Evolutionary conservation across 2,329 filamentous ascomycete genomes (phyloP), one percentile per base, ranked within the genome.

Genomic region (Westerdykella aurantiaca): DNA sequence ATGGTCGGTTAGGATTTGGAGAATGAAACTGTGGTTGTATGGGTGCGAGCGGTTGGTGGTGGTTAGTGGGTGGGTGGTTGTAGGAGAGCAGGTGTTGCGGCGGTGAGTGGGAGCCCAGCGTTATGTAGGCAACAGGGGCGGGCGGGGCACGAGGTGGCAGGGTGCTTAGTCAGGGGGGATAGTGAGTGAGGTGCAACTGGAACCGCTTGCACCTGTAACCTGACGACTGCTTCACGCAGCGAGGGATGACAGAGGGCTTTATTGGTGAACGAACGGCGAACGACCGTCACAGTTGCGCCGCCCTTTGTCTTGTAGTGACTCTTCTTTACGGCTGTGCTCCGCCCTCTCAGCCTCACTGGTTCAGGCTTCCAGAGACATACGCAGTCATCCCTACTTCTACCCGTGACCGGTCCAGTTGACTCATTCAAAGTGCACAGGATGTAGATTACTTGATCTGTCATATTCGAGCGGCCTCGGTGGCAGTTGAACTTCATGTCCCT

Each of bases 91-190:
- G 45, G 46, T 50, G 42, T 52, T 51, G 51, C 53, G 51, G 60
- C 59, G 63, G 56, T 66, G 64, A 63, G 61, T 53, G 57, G 53
- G 48, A 50, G 44, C 25, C 17, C 33, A 18, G 33, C 17, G 33
- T 55, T 55, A 59, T 53, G 52, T 56, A 64, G 56, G 57, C 57
- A 60, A 51, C 56, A 54, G 38, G 50, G 48, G 58, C 55, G 55
- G 57, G 56, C 53, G 53, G 50, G 41, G 47, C 44, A 47, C 48
- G 51, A 43, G 33, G 33, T 16, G 33, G 33, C 25, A 29, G 25
- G 25, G 25, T 9, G 34, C 31, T 42, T 23, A 39, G 14, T 46
- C 31, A 39, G 25, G 31, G 14, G 18, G 31, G 31, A 5, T 13
- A 34, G 4, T 4, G 13, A 45, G 39, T n/a, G n/a, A 41, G 34